A percentile compares a stretch with the other conserved stretches of the same genome.
phyloP scores from a whole-genome alignment of 305 asterid species.

The Rubia tinctorum region DNA sequence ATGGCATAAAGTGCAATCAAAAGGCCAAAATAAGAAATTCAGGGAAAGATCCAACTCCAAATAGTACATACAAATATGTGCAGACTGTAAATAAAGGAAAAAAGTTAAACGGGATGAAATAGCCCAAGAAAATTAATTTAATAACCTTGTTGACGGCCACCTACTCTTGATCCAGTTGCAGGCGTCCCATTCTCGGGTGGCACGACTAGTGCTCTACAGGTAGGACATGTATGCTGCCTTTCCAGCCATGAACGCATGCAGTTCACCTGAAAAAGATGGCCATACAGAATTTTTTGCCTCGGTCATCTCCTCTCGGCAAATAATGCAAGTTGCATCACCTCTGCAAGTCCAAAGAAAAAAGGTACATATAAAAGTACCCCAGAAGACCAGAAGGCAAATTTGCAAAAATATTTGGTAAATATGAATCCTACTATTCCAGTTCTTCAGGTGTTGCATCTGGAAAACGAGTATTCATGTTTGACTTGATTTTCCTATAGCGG shows the following conservation, averaged over 20 bases:
- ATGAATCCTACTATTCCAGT: conserved; percentile 54
- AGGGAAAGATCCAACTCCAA: not conserved
- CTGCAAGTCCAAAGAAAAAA: conserved; percentile 33
- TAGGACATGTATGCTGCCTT: conserved; percentile 94
- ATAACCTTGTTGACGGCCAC: conserved; percentile 59
- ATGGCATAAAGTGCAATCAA: not conserved
- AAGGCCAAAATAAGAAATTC: not conserved
- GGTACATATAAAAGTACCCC: not conserved
- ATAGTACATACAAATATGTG: not conserved
- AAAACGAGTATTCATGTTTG: conserved; percentile 92
- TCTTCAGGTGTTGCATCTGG: conserved; percentile 96
- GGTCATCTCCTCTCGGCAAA: conserved; percentile 99
- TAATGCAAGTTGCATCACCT: conserved; percentile 88
- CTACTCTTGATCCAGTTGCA: conserved; percentile 40
- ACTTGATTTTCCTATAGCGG: conserved; percentile 88
- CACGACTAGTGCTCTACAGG: conserved; percentile 86
- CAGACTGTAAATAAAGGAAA: not conserved
- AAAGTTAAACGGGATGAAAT: not conserved
- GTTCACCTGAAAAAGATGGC: conserved; percentile 94
- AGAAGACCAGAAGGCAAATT: not conserved
- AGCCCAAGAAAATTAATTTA: not conserved
- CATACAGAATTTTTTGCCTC: conserved; percentile 79
- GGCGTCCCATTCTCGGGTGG: conserved; percentile 66
- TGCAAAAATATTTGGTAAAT: not conserved
- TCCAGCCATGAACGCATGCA: conserved; percentile 98